Percentiles rank a stretch among this genome's conserved stretches.
Conservation (phyloP, 2,329 filamentous ascomycete species). For the Cercospora berteroae region DNA sequence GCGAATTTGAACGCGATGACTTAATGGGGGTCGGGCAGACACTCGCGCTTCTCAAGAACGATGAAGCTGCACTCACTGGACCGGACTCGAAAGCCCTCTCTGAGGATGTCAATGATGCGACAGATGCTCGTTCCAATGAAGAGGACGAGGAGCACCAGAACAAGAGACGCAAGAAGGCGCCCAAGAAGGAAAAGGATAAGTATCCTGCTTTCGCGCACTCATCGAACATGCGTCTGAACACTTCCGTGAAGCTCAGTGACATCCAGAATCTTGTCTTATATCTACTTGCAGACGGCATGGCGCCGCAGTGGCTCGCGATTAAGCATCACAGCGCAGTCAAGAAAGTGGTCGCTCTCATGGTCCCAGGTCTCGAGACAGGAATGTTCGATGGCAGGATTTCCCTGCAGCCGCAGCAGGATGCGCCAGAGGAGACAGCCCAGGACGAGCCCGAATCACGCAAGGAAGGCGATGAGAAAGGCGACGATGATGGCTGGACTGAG, state of each 20-base stretch:
- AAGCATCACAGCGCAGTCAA: constrained; percentile 55
- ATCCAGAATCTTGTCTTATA: constrained; percentile 60
- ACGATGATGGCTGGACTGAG: constrained; percentile 15
- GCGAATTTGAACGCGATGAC: constrained; percentile 29
- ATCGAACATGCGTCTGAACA: constrained; percentile 53
- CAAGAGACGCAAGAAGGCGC: constrained; percentile 31
- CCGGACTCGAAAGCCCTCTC: constrained; percentile 7
- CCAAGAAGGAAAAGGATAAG: constrained; percentile 40
- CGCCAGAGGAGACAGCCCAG: not conserved
- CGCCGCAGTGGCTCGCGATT: constrained; percentile 63
- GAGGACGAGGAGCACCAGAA: constrained; percentile 24
- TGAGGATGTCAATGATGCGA: constrained; percentile 21
- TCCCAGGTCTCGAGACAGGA: constrained; percentile 83
- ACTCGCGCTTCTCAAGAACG: constrained; percentile 27
- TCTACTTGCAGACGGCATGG: constrained; percentile 59
- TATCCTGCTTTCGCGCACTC: constrained; percentile 56
- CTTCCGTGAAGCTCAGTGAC: constrained; percentile 57
- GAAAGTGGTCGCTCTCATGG: constrained; percentile 86
- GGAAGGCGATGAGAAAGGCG: constrained; percentile 15
- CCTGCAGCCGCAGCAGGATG: constrained; percentile 22
- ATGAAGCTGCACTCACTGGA: not conserved
- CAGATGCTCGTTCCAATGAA: constrained; percentile 18
- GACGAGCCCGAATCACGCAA: not conserved
- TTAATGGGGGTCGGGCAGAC: constrained; percentile 31
- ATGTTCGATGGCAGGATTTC: constrained; percentile 71